A percentile compares a stretch with the other conserved stretches of the same genome.
phyloP scores from a whole-genome alignment of 495 filamentous ascomycete genomes.

The Letharia lupina region DNA sequence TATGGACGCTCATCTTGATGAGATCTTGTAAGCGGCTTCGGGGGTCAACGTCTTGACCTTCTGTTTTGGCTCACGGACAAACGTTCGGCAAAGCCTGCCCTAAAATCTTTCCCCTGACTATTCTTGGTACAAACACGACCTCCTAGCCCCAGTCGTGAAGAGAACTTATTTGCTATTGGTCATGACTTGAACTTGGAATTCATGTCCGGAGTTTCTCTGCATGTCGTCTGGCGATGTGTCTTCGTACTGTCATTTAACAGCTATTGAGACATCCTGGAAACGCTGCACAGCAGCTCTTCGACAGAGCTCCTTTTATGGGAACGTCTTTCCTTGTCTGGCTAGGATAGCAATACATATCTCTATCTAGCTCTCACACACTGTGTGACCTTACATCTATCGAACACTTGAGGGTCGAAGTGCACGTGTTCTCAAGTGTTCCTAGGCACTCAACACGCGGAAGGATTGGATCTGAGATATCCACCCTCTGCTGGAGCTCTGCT shows the following conservation, averaged over 20 bases:
- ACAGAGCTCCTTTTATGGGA: background rate
- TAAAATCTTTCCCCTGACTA: background rate
- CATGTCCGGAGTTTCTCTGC: background rate
- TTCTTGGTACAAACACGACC: background rate
- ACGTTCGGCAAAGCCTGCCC: background rate
- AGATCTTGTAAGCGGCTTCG: background rate
- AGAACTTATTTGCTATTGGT: too few species aligned
- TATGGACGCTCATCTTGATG: background rate
- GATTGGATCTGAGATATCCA: background rate
- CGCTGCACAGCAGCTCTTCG: background rate
- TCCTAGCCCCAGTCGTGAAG: too few species aligned
- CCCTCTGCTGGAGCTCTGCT: background rate
- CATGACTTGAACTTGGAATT: too few species aligned
- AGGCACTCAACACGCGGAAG: background rate
- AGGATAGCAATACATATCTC: background rate
- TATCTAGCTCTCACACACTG: background rate
- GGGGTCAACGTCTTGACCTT: background rate
- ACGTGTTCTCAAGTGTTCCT: background rate
- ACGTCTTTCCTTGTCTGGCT: background rate
- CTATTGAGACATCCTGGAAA: background rate
- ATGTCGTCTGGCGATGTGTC: background rate
- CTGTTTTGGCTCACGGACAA: background rate
- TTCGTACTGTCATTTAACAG: background rate
- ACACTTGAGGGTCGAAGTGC: background rate
- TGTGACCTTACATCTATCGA: background rate